A percentile compares a stretch with the other conserved stretches of the same genome.
Conservation (phyloP, 257 asterid species). For the Nicotiana undulata region DNA sequence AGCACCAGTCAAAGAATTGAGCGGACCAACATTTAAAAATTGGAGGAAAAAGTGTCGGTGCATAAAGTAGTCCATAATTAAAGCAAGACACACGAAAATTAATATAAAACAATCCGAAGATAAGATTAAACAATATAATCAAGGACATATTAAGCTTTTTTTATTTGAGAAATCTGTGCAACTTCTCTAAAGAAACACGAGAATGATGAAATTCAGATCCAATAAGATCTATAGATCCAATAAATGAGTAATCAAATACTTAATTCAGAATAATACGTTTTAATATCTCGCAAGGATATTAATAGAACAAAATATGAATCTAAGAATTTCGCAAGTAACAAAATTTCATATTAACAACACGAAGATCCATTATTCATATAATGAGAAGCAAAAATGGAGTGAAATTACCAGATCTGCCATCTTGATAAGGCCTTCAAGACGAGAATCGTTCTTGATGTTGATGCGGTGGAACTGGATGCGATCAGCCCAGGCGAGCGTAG, state of each 20-base stretch:
- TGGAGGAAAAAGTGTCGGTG: not conserved
- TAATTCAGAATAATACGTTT: not conserved
- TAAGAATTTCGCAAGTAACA: not conserved
- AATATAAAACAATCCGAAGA: not conserved
- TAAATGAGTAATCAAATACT: too few relatives aligned
- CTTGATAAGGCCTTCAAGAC: conserved; percentile 93
- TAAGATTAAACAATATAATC: not conserved
- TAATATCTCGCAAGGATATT: not conserved
- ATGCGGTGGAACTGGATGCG: conserved; percentile 91
- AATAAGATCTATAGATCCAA: conserved; percentile 9
- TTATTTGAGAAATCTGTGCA: not conserved
- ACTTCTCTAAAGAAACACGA: not conserved
- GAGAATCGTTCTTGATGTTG: conserved; percentile 87
- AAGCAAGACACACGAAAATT: not conserved
- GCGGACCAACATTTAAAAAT: not conserved
- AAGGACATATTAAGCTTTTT: not conserved
- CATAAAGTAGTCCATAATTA: conserved; percentile 1
- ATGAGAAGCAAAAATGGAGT: not conserved
- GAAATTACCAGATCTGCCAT: conserved; percentile 88
- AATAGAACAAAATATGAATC: not conserved
- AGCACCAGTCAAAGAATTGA: not conserved
- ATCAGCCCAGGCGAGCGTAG: conserved; percentile 40
- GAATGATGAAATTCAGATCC: conserved; percentile 5
- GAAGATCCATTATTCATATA: not conserved
- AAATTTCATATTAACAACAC: not conserved